These are phyloP conservation scores for Dipodascopsis uninucleata DNA, from an alignment of 805 yeast species.

Conservation along the genomic window DNA sequence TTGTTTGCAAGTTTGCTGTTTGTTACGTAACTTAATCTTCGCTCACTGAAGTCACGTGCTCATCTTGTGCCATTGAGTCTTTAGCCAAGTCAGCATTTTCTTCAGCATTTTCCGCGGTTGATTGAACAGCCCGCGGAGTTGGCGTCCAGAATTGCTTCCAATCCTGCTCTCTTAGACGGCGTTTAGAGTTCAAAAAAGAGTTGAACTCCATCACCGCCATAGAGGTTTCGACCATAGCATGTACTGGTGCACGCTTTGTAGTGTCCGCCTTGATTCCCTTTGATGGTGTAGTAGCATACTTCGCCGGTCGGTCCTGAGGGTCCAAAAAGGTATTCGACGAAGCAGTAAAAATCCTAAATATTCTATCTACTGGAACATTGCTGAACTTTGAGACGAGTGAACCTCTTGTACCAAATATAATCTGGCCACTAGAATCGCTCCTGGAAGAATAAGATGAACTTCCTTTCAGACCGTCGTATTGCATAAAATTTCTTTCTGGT, in stretches of 20 bases:
- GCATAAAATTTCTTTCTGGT: conserved; percentile 1
- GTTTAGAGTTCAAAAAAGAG: conserved; percentile 31
- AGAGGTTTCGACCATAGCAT: conserved; percentile 29
- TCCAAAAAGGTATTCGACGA: conserved; percentile 9
- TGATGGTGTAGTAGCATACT: conserved; percentile 17
- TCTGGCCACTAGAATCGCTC: conserved; percentile 15
- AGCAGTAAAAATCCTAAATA: conserved; percentile 12
- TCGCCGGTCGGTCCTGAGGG: conserved; percentile 20
- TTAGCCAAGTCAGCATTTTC: too few relatives aligned
- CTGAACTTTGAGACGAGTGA: conserved; percentile 7
- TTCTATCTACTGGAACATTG: conserved; percentile 14
- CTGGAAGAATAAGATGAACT: neutral
- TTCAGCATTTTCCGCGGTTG: too few relatives aligned
- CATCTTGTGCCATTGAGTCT: too few relatives aligned
- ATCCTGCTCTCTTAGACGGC: conserved; percentile 32
- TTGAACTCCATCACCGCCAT: conserved; percentile 31
- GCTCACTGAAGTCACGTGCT: too few relatives aligned
- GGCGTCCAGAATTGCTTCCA: conserved; percentile 38
- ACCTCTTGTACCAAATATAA: conserved; percentile 21
- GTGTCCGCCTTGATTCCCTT: conserved; percentile 10
- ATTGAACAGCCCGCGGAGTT: too few relatives aligned
- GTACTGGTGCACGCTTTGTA: conserved; percentile 12
- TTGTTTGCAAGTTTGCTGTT: too few relatives aligned
- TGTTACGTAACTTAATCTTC: too few relatives aligned
- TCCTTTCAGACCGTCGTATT: neutral